Base-by-base conservation (phyloP, 1,139 yeast species). In the Pichia sp. region DNA sequence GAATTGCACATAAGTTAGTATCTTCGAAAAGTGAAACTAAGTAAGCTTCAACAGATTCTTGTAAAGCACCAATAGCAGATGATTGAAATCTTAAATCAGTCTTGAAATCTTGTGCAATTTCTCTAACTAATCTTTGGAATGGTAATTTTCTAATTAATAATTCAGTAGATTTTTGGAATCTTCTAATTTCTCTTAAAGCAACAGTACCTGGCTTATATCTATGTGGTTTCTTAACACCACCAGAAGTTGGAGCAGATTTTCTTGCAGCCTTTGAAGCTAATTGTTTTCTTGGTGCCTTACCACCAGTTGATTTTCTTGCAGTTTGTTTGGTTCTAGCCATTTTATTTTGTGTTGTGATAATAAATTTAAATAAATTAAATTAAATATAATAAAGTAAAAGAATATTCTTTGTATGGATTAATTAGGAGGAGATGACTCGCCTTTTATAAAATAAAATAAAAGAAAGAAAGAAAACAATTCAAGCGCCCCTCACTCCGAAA, bases 161-260 rank as follows among this genome's bases (percentile, higher is more conserved):
- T 76, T 90, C 97, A 67, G 97, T 90, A 58, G 96, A 86, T 76
- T 90, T 90, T 79, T 90, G 97, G 83, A 90, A 90, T 79, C 97
- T 88, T 85, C 97, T 88, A 70, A 90, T 90, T 80, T 90, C 97
- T 86, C 97, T 90, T 71, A 90, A 86, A 66, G 97, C 97, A 69
- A 90, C 97, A 69, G 97, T 90, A 89, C 97, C 97, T 73, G 97
- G 97, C 92, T 89, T 90, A 79, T 89, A 90, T 86, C 97, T 88
- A 88, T 90, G 97, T 63, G 97, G 97, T 81, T 90, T 90, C 90
- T 90, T 90, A 72, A 90, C 97, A 83, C 97, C 97, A 72, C 97
- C 97, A 60, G 96, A 83, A 59, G 96, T 79, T 78, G 95, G 92
- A 54, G 97, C 97, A 52, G 97, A 89, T 77, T 90, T 90, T 83